These are phyloP conservation scores for Letharia columbiana DNA, from an alignment of 495 filamentous ascomycete species.

Conservation along the genomic window DNA sequence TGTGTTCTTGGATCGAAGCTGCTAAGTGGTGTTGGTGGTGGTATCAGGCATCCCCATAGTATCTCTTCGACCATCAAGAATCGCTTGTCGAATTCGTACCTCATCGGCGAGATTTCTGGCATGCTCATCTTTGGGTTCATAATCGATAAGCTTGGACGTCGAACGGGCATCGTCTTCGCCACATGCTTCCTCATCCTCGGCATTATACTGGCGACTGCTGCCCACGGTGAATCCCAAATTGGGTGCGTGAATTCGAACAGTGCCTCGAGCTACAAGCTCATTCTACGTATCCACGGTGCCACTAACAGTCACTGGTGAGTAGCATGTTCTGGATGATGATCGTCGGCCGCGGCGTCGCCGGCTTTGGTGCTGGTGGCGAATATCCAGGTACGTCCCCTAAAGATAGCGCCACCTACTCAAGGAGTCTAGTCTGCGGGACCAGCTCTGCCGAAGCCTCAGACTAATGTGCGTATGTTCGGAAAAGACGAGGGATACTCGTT, in stretches of 20 bases:
- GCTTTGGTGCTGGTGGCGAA: slow-evolving; percentile 35
- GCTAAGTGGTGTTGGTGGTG: neutral
- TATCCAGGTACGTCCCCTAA: neutral
- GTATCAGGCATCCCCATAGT: neutral
- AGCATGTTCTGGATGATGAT: slow-evolving; percentile 34
- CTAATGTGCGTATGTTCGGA: slow-evolving; percentile 2
- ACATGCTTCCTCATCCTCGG: slow-evolving; percentile 7
- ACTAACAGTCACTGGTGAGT: neutral
- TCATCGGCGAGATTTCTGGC: slow-evolving; percentile 10
- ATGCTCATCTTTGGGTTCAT: slow-evolving; percentile 5
- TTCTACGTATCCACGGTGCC: too few species aligned
- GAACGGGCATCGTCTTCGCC: slow-evolving; percentile 6
- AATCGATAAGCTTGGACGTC: slow-evolving; percentile 2
- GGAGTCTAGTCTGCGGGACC: neutral
- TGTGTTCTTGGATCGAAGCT: neutral
- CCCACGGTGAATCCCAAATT: neutral
- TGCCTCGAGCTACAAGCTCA: too few species aligned
- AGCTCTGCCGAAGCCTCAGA: slow-evolving; percentile 11
- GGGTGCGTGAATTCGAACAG: neutral
- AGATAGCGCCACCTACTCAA: neutral
- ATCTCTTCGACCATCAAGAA: slow-evolving; percentile 1
- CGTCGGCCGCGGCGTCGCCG: slow-evolving; percentile 42
- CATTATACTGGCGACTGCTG: slow-evolving; percentile 8
- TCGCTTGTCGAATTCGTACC: neutral
- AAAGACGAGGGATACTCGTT: slow-evolving; percentile 1